Evolutionary conservation across 208 protist genomes (phyloP), one percentile per base, ranked within the genome.

Genomic region (Leishmania tarentolae): DNA sequence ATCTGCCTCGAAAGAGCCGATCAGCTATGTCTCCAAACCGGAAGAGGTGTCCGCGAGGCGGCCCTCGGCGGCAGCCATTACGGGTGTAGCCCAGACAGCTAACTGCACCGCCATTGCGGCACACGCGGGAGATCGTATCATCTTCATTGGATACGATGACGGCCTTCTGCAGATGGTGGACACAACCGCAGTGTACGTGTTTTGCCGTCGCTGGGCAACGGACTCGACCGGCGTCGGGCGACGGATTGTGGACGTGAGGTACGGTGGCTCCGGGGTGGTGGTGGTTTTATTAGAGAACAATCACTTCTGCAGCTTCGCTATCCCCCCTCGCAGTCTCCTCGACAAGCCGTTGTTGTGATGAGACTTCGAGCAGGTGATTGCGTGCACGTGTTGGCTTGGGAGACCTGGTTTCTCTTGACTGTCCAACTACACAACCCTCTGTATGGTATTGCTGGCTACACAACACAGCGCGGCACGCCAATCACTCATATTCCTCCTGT

Each of bases 141-240:
- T 86, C 31, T 81, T 83, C 35, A n/a, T 89, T 46, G 92, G 86
- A 19, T 98, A 96, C 81, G 70, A 81, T 0, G 87, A 96, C 75
- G 93, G 94, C 0, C 79, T 96, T 3, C 70, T 96, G 50, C 94
- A 98, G 86, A 75, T 96, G 66, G 79, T 98, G 31, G 94, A 98
- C 83, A 92, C 87, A 17, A 86, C 90, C 5, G 80, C 85, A 68
- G 82, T 85, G 71, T 88, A 91, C 28, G 83, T 97, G 28, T 96
- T 93, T 81, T 70, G 81, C 15, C 92, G 94, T 0, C 69, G 90
- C 31, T 90, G 88, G 86, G 79, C 73, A 21, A 75, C 35, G 35
- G 61, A 83, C 56, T 40, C 57, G 35, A 31, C 13, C 0, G 82
- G 82, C 28, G 42, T 63, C 17, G n/a, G 61, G 24, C 68, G 56